phyloP scores from a whole-genome alignment of 257 asterid genomes.

The Eustoma russellianum region DNA sequence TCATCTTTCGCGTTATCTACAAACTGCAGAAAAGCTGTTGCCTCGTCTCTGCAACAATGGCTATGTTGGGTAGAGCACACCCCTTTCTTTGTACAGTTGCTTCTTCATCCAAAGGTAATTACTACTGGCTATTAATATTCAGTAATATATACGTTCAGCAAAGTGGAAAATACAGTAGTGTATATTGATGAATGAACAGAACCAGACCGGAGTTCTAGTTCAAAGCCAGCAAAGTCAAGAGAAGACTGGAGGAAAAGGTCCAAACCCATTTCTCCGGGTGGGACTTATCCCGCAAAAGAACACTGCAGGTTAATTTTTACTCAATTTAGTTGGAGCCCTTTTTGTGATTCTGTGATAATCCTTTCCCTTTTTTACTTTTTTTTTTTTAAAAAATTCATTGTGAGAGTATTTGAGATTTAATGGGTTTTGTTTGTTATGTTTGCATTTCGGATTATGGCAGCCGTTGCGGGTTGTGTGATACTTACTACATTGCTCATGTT shows the following conservation, averaged over 20 bases:
- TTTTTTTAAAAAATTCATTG: background rate
- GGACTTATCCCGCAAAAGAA: conserved; percentile 94
- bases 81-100: conserved; percentile 36
- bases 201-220: conserved; percentile 25
- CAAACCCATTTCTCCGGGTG: conserved; percentile 87
- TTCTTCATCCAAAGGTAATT: conserved; percentile 33
- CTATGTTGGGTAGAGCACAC: conserved; percentile 41
- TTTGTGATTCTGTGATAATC: background rate
- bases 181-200: conserved; percentile 22
- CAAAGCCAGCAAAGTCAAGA: conserved; percentile 55
- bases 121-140: background rate
- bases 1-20: too few relatives aligned
- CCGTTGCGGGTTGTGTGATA: conserved; percentile 81
- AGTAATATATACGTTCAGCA: background rate
- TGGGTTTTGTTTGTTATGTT: background rate
- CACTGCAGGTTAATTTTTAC: conserved; percentile 71
- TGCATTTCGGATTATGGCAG: conserved; percentile 40
- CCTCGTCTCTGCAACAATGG: conserved; percentile 27
- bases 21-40: too few relatives aligned
- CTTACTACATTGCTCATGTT: conserved; percentile 93
- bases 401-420: background rate
- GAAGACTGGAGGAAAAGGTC: conserved; percentile 92
- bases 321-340: background rate
- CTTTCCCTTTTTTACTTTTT: background rate
- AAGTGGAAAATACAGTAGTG: background rate